Evolutionary conservation across 179 eudicot species (phyloP).

Genomic region (Silene coronaria): DNA sequence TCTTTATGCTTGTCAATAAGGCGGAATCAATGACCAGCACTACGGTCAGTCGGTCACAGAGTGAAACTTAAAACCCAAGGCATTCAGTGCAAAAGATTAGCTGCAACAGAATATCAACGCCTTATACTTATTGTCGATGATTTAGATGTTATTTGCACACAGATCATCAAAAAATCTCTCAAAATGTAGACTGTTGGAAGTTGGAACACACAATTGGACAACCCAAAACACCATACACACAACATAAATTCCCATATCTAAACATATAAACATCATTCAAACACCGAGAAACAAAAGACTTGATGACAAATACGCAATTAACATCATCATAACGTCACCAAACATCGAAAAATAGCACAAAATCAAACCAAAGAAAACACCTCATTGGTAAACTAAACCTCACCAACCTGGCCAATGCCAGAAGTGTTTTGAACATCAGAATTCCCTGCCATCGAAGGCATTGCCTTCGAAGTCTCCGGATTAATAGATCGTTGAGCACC

Average conservation of each 20-base stretch:
- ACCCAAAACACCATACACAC: constrained; percentile 1
- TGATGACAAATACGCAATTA: background rate
- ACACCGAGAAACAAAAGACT: background rate
- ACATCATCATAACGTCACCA: background rate
- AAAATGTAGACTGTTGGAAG: background rate
- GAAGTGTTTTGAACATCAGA: constrained; percentile 15
- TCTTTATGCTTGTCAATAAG: background rate
- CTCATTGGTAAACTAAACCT: background rate
- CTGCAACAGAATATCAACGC: background rate
- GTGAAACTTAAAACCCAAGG: background rate
- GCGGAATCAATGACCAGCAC: background rate
- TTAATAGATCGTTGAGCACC: constrained; percentile 35
- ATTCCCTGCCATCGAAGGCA: constrained; percentile 13
- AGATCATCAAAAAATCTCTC: background rate
- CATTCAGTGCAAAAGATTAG: background rate
- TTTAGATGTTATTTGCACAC: background rate
- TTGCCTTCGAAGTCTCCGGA: constrained; percentile 19
- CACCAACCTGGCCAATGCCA: constrained; percentile 26
- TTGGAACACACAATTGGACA: background rate
- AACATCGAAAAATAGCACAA: background rate
- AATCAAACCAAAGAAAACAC: background rate
- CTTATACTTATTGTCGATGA: background rate
- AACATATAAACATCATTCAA: constrained; percentile 1
- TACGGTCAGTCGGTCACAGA: no score
- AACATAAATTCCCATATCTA: constrained; percentile 1